These are phyloP conservation scores for Diutina catenulata DNA, from an alignment of 1,139 yeast genomes.

Conservation along the genomic window DNA sequence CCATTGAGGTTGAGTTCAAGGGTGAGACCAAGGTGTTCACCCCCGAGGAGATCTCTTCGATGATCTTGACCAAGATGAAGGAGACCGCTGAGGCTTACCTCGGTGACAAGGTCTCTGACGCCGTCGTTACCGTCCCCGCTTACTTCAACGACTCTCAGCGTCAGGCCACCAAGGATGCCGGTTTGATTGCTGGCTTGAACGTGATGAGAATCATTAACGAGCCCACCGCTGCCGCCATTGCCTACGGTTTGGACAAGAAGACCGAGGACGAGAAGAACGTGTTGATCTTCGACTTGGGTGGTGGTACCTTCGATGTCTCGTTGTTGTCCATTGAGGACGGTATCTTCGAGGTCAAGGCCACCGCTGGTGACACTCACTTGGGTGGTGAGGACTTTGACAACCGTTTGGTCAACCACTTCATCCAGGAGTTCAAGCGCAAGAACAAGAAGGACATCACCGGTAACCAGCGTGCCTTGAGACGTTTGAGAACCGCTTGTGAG, in stretches of 20 bases:
- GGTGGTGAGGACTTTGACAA: conserved; percentile 87
- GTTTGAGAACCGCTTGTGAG: conserved; percentile 86
- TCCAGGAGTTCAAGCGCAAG: conserved; percentile 83
- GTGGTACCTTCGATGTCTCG: conserved; percentile 98
- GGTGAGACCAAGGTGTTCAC: conserved; percentile 55
- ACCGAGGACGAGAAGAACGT: conserved; percentile 69
- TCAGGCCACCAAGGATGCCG: conserved; percentile 55
- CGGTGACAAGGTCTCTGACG: conserved; percentile 55
- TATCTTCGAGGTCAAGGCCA: conserved; percentile 92
- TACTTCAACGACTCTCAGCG: conserved; percentile 53
- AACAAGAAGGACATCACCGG: conserved; percentile 84
- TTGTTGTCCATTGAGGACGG: conserved; percentile 88
- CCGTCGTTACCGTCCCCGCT: conserved; percentile 65
- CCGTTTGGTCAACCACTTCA: conserved; percentile 77
- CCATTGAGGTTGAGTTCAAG: conserved; percentile 49
- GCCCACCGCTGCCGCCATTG: conserved; percentile 56
- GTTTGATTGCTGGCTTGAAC: conserved; percentile 49
- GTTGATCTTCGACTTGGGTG: conserved; percentile 90
- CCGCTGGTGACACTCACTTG: conserved; percentile 97
- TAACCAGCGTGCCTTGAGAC: conserved; percentile 80
- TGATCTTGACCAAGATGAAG: conserved; percentile 54
- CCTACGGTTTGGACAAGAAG: conserved; percentile 51
- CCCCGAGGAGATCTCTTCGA: conserved; percentile 60
- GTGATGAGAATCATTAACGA: conserved; percentile 50
- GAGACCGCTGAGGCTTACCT: conserved; percentile 56